Conservation (phyloP, 768 basidiomycete species). For the Coprinopsis strossmayeri region DNA sequence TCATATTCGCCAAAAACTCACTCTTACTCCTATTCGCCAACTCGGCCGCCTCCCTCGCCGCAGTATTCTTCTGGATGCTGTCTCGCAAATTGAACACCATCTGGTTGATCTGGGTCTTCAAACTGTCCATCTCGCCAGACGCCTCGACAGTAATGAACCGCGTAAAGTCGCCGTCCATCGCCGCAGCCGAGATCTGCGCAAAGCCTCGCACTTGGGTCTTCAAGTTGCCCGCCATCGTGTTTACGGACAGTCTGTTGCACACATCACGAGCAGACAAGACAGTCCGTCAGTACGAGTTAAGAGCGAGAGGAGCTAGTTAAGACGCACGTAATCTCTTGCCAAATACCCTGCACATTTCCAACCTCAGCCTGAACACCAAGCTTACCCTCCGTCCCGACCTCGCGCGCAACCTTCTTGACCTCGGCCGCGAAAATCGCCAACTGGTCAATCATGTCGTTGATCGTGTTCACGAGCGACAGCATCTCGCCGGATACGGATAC, state of each 20-base stretch:
- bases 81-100: slow-evolving; percentile 98
- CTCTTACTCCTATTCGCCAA: slow-evolving; percentile 95
- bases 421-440: slow-evolving; percentile 51
- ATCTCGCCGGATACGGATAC: slow-evolving; percentile 95
- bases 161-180: slow-evolving; percentile 98
- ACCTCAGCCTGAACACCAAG: slow-evolving; percentile 97
- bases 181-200: slow-evolving; percentile 96
- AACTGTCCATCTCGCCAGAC: slow-evolving; percentile 96
- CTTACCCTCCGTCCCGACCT: slow-evolving; percentile 99
- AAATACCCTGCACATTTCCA: slow-evolving; percentile 93
- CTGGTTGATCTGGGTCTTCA: slow-evolving; percentile 98
- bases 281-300: not conserved
- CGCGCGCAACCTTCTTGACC: slow-evolving; percentile 91
- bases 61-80: slow-evolving; percentile 97
- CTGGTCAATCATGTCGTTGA: slow-evolving; percentile 79
- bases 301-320: not conserved
- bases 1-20: slow-evolving; percentile 99
- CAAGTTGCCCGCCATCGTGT: slow-evolving; percentile 94
- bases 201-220: slow-evolving; percentile 99
- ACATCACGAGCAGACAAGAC: not conserved
- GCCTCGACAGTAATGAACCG: slow-evolving; percentile 99
- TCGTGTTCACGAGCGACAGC: slow-evolving; percentile 92
- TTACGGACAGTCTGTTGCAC: slow-evolving; percentile 76
- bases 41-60: slow-evolving; percentile 95
- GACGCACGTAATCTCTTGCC: slow-evolving; percentile 96